A percentile compares a stretch with the other conserved stretches of the same genome.
These are phyloP conservation scores for Pugionium dolabratum DNA, from an alignment of 345 rosid genomes.

Conservation along the genomic window DNA sequence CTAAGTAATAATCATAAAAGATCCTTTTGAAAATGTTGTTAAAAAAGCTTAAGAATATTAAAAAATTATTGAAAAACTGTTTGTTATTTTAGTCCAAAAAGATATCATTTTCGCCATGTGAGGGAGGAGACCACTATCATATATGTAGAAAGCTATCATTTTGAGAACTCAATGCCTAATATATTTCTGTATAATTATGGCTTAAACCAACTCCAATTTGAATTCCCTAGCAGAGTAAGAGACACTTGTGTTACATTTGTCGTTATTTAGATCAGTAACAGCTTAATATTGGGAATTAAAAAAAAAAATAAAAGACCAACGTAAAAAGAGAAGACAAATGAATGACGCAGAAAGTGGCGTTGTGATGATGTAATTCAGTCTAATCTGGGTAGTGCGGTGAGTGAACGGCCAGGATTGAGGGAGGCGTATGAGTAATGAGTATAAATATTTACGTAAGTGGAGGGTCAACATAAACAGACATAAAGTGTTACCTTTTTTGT, in stretches of 20 bases:
- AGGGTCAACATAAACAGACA: constrained; percentile 43
- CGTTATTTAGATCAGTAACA: not conserved
- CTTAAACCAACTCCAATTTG: constrained; percentile 21
- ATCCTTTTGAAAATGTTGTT: too few species aligned
- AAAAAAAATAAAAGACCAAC: not conserved
- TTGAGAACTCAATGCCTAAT: not conserved
- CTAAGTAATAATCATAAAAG: too few species aligned
- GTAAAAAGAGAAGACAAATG: not conserved
- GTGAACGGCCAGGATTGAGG: constrained; percentile 34
- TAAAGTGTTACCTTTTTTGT: constrained; percentile 36
- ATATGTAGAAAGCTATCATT: not conserved
- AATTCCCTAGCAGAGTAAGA: not conserved
- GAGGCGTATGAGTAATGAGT: not conserved
- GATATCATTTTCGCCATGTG: not conserved
- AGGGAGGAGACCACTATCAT: not conserved
- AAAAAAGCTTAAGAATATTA: too few species aligned
- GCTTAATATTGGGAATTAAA: not conserved
- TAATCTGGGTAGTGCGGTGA: constrained; percentile 31
- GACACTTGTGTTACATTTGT: not conserved
- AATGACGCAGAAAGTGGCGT: constrained; percentile 42
- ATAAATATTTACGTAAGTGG: constrained; percentile 19
- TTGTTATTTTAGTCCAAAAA: not conserved
- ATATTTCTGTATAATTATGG: not conserved
- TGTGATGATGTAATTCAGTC: constrained; percentile 32
- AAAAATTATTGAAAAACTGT: not conserved